These are phyloP conservation scores for Arthrinium puccinioides DNA, from an alignment of 2,329 filamentous ascomycete species.

Conservation along the genomic window DNA sequence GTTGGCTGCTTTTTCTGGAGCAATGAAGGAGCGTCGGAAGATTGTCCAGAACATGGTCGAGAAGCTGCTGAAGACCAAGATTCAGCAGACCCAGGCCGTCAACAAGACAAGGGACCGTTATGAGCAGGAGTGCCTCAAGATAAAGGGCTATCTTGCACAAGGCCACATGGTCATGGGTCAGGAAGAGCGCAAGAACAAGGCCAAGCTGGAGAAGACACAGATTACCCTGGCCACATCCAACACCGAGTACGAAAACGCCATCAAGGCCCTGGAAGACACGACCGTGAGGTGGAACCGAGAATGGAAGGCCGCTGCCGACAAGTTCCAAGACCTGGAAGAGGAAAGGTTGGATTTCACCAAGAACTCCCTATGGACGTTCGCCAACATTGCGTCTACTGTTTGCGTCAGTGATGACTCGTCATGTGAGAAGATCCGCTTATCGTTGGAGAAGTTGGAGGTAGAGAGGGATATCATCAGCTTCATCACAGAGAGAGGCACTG, in stretches of 20 bases:
- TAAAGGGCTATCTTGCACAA: slow-evolving; percentile 96
- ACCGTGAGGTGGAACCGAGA: slow-evolving; percentile 95
- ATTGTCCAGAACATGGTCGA: slow-evolving; percentile 93
- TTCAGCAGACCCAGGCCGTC: slow-evolving; percentile 80
- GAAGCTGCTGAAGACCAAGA: slow-evolving; percentile 87
- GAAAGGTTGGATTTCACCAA: slow-evolving; percentile 96
- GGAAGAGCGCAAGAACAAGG: slow-evolving; percentile 97
- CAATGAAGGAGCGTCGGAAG: slow-evolving; percentile 93
- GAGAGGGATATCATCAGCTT: slow-evolving; percentile 89
- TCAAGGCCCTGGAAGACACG: slow-evolving; percentile 91
- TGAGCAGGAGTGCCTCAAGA: slow-evolving; percentile 95
- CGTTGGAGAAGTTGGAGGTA: slow-evolving; percentile 91
- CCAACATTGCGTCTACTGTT: slow-evolving; percentile 93
- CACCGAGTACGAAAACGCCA: slow-evolving; percentile 85
- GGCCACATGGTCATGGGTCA: slow-evolving; percentile 99
- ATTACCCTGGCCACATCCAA: slow-evolving; percentile 89
- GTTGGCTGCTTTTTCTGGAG: slow-evolving; percentile 81
- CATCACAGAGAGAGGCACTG: slow-evolving; percentile 83
- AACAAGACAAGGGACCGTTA: slow-evolving; percentile 96
- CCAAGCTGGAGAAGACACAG: slow-evolving; percentile 97
- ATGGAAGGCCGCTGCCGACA: slow-evolving; percentile 96
- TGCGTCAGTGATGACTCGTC: slow-evolving; percentile 96
- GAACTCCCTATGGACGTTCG: slow-evolving; percentile 95
- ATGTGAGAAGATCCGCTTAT: slow-evolving; percentile 91
- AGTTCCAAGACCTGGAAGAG: slow-evolving; percentile 98